These are phyloP conservation scores for Puccinellia tenuiflora DNA, from an alignment of 176 grass and related monocot species.

Conservation along the genomic window DNA sequence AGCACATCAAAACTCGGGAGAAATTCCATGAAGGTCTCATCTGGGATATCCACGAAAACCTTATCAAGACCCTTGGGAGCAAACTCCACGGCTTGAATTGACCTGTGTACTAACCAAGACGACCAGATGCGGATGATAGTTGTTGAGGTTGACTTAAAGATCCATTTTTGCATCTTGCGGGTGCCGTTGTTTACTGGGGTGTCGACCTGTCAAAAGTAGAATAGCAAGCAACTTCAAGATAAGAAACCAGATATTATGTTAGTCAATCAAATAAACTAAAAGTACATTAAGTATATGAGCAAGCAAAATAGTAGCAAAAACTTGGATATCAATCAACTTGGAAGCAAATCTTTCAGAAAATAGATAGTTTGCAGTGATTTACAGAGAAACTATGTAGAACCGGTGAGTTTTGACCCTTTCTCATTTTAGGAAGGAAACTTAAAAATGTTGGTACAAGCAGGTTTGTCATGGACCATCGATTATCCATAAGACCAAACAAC, in stretches of 20 bases:
- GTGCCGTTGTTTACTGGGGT: conserved; percentile 60
- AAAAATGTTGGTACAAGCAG: background rate
- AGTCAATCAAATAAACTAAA: background rate
- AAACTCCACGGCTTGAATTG: conserved; percentile 37
- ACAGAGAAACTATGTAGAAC: background rate
- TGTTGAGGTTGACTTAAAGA: conserved; percentile 72
- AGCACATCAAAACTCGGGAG: conserved; percentile 76
- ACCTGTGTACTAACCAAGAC: conserved; percentile 74
- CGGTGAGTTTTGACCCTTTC: background rate
- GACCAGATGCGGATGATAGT: conserved; percentile 78
- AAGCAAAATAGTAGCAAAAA: background rate
- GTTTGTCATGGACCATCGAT: background rate
- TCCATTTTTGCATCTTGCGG: conserved; percentile 57
- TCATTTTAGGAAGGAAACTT: background rate
- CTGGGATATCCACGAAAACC: conserved; percentile 74
- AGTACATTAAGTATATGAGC: background rate
- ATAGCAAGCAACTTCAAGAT: background rate
- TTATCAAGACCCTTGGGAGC: conserved; percentile 59
- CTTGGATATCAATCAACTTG: background rate
- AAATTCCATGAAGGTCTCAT: conserved; percentile 74
- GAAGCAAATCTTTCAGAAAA: background rate
- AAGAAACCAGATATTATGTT: background rate
- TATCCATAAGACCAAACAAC: background rate
- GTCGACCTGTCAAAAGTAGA: conserved; percentile 48
- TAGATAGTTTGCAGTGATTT: background rate